These are phyloP conservation scores for Mrakia gelida DNA, from an alignment of 768 basidiomycete genomes.

Conservation along the genomic window DNA sequence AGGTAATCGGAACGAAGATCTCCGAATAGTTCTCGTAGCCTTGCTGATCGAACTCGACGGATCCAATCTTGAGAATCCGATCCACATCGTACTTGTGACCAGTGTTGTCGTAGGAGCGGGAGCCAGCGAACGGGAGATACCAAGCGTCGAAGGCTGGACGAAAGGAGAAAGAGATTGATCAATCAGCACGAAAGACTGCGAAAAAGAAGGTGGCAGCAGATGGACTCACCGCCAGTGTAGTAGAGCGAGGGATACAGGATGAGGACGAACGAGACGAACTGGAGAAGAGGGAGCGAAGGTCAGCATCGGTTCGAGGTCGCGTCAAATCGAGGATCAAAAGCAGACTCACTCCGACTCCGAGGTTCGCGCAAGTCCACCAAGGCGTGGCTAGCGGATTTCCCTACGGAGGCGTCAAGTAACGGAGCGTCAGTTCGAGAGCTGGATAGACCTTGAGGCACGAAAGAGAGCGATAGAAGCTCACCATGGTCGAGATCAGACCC, in stretches of 20 bases:
- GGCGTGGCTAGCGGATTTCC: slow-evolving; percentile 31
- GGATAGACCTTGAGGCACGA: too few relatives aligned
- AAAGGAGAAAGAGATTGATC: too few relatives aligned
- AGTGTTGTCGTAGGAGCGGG: slow-evolving; percentile 24
- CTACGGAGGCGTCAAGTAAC: too few relatives aligned
- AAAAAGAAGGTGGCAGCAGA: background rate
- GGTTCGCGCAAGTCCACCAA: slow-evolving; percentile 30
- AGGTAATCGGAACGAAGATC: slow-evolving; percentile 28
- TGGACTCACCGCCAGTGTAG: slow-evolving; percentile 23
- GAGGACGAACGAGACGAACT: slow-evolving; percentile 22
- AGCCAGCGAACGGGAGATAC: slow-evolving; percentile 28
- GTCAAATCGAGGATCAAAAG: background rate
- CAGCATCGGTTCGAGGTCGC: background rate
- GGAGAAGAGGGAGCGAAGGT: background rate
- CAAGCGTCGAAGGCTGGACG: slow-evolving; percentile 21
- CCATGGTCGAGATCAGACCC: slow-evolving; percentile 25
- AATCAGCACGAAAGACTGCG: background rate
- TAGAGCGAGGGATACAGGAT: slow-evolving; percentile 23
- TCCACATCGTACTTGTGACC: slow-evolving; percentile 4
- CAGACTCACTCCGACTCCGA: slow-evolving; percentile 11
- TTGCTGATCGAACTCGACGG: background rate
- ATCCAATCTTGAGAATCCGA: slow-evolving; percentile 3
- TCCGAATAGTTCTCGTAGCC: slow-evolving; percentile 29
- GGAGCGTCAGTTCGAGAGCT: too few relatives aligned
- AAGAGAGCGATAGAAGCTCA: too few relatives aligned